Conservation (phyloP, 306 rosid genomes). For the Cicer judaicum region DNA sequence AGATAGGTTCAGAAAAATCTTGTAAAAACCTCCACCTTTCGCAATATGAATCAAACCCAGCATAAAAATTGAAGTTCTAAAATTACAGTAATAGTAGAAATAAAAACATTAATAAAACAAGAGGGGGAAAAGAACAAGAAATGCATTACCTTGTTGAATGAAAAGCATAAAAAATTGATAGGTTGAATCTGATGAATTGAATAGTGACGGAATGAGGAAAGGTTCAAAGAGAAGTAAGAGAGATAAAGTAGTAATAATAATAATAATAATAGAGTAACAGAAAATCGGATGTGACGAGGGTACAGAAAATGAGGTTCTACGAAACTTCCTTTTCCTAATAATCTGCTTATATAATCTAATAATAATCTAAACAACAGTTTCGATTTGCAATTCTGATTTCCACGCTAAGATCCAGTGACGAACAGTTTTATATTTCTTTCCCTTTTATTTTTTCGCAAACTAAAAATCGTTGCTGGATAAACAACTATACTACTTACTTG, state of each 20-base stretch:
- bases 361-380: too few species aligned
- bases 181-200: too few species aligned
- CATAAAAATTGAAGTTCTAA: slow-evolving; percentile 34
- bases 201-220: too few species aligned
- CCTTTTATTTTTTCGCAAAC: too few species aligned
- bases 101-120: not conserved
- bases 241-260: not conserved
- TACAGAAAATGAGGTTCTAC: not conserved
- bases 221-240: not conserved
- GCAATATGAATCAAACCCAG: slow-evolving; percentile 36
- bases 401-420: too few species aligned
- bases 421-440: too few species aligned
- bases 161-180: too few species aligned
- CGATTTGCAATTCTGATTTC: too few species aligned
- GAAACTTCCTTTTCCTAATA: slow-evolving; percentile 31
- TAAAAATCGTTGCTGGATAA: too few species aligned
- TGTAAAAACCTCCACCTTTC: slow-evolving; percentile 18
- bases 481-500: too few species aligned
- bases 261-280: not conserved
- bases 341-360: too few species aligned
- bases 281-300: not conserved
- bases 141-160: not conserved
- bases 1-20: slow-evolving; percentile 33
- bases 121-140: slow-evolving; percentile 15
- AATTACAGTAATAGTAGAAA: not conserved